Evolutionary conservation across 148 eudicot species (phyloP), one percentile per base, ranked within the genome.

Genomic region (Gaultheria prostrata): DNA sequence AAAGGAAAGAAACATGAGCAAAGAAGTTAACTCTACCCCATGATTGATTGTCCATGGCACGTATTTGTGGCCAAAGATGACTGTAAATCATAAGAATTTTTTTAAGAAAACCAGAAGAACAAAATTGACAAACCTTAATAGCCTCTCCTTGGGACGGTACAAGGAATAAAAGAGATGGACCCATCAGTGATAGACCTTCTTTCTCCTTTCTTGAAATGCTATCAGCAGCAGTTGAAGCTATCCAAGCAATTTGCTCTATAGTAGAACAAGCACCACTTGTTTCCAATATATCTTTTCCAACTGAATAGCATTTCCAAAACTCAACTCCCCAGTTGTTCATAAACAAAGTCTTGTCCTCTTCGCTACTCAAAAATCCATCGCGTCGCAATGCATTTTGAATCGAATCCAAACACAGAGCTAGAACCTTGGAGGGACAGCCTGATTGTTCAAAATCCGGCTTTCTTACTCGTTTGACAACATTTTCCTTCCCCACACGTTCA

Each of bases 131-230:
- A 83, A 95, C 98, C 98, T 91, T 82, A 67, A 86, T 81, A 57
- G 98, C 98, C 85, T 87, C 89, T 51, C 89, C 95, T 88, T 91
- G 97, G n/a, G 98, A 93, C 26, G 99, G 92, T 79, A 96, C 99
- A 51, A 96, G 92, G 86, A 87, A 92, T 82, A 96, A 80, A 12
- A 94, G 87, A 85, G 89, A 94, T 3, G 98, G 99, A 72, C 78
- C 83, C 20, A 78, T 79, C 83, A 88, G 71, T 14, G 93, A 92
- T 69, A 74, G 48, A 9, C 93, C 95, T 77, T 94, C 91, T 76
- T 90, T 91, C 87, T 96, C 99, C 85, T 93, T 93, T 85, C 86
- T 89, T 81, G 93, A 82, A 83, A 96, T 89, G 80, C 87, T 86
- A 87, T 96, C 98, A 74, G 98, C 91, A 82, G 98, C 93, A 28